These are phyloP conservation scores for Pichia occidentalis DNA, from an alignment of 805 yeast genomes.

Conservation along the genomic window DNA sequence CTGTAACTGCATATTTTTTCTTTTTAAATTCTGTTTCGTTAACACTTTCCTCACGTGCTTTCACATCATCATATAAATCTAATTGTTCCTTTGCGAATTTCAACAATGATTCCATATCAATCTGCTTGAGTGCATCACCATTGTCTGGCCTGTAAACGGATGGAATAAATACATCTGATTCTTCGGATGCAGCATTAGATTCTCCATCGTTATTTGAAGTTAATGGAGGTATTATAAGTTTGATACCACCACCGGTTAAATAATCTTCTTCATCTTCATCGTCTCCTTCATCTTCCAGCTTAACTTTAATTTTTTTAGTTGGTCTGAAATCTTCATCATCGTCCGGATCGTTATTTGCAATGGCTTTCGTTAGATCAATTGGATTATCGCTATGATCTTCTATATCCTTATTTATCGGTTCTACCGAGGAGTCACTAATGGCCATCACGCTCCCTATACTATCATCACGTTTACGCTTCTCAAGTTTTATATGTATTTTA, in stretches of 20 bases:
- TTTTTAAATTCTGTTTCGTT: slow-evolving; percentile 51
- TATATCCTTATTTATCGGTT: background rate
- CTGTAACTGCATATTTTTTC: slow-evolving; percentile 76
- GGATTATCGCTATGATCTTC: slow-evolving; percentile 1
- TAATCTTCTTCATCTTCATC: background rate
- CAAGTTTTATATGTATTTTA: slow-evolving; percentile 7
- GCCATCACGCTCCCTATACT: background rate
- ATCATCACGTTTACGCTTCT: slow-evolving; percentile 13
- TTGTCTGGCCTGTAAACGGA: slow-evolving; percentile 33
- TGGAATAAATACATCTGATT: slow-evolving; percentile 32
- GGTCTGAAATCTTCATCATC: slow-evolving; percentile 6
- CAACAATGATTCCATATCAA: slow-evolving; percentile 20
- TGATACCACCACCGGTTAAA: slow-evolving; percentile 1
- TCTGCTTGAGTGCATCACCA: slow-evolving; percentile 11
- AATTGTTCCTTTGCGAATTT: slow-evolving; percentile 19
- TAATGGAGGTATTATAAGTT: background rate
- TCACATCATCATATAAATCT: slow-evolving; percentile 35
- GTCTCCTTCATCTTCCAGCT: slow-evolving; percentile 9
- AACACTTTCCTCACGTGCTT: slow-evolving; percentile 60
- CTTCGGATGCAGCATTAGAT: background rate
- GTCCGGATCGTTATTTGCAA: background rate
- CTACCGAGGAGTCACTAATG: background rate
- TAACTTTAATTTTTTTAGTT: slow-evolving; percentile 2
- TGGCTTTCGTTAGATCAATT: background rate
- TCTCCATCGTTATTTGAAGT: slow-evolving; percentile 12